Base-by-base conservation (phyloP, 306 rosid genomes). In the Lotus japonicus region DNA sequence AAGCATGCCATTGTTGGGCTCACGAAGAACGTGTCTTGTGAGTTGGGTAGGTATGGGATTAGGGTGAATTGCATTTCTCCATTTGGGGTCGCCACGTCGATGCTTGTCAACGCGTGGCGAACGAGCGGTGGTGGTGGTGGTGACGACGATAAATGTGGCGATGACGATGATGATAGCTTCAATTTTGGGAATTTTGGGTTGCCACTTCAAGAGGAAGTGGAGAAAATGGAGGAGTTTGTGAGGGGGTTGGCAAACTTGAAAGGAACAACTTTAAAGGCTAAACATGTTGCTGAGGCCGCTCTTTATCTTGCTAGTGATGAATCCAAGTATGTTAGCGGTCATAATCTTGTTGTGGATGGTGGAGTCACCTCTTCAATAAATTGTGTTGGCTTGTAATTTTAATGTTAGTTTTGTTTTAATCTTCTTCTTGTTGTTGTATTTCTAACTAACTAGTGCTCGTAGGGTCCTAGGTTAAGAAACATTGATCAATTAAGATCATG, bases 1-100 rank as follows among this genome's bases (percentile, higher is more conserved):
- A 90, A 90, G 74, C 95, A 87, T 53, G 97, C 97, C 9, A 90
- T 87, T n/a, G 97, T 85, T 5, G 97, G 96, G 9, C 70, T 90
- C 0, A 90, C 97, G 0, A 90, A 90, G 83, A 90, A 87, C 74
- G 66, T 88, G 0, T 88, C 97, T 0, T 90, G 97, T 31, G 97
- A 90, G 72, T 54, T 90, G 10, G 97, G 97, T 0, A 75, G 65
- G 28, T 75, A 72, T 28, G 97, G 95, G 38, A 84, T 90, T 13
- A 73, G 97, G 57, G 91, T 90, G 1, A 90, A 90, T 42, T 87
- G 92, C 66, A 82, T 90, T 41, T 90, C 95, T 0, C 97, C 97
- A 2, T 90, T 90, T 12, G 97, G 97, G 35, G 97, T 90, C n/a
- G 97, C 97, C 21, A 90, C 96, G 2, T 61, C 89, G 9, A 87